These are phyloP conservation scores for Solanum hybrid DNA, from an alignment of 305 asterid species.

Conservation along the genomic window DNA sequence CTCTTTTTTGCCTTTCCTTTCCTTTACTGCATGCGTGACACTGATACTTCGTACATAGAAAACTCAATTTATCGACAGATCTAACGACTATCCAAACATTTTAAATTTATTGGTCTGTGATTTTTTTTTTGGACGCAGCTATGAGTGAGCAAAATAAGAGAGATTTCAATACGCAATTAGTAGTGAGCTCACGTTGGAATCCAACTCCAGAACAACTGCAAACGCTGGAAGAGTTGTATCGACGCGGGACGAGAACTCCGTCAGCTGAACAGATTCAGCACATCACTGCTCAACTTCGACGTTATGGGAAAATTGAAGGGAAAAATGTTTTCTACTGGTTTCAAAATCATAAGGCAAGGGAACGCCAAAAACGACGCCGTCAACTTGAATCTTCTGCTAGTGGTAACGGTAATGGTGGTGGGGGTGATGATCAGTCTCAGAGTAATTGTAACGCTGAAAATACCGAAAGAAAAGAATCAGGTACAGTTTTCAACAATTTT, in stretches of 20 bases:
- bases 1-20: background rate
- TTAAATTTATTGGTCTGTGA: background rate
- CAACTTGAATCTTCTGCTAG: conserved; percentile 50
- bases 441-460: conserved; percentile 4
- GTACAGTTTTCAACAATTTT: conserved; percentile 9
- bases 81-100: background rate
- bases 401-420: conserved; percentile 11
- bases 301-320: conserved; percentile 89
- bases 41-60: background rate
- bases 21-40: conserved; percentile 5
- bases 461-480: conserved; percentile 44
- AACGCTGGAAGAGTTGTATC: conserved; percentile 68
- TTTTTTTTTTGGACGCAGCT: conserved; percentile 17
- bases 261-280: conserved; percentile 91
- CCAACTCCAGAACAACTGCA: conserved; percentile 95
- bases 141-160: conserved; percentile 57
- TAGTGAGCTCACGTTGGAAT: conserved; percentile 90
- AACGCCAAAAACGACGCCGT: conserved; percentile 83
- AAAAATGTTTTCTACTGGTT: conserved; percentile 97
- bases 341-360: conserved; percentile 97
- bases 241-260: conserved; percentile 82
- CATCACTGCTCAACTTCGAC: conserved; percentile 69
- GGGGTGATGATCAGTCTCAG: conserved; percentile 14
- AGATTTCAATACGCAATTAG: conserved; percentile 54
- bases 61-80: background rate